A percentile compares a stretch with the other conserved stretches of the same genome.
These are phyloP conservation scores for Salix koriyanagi DNA, from an alignment of 345 rosid genomes.

Conservation along the genomic window DNA sequence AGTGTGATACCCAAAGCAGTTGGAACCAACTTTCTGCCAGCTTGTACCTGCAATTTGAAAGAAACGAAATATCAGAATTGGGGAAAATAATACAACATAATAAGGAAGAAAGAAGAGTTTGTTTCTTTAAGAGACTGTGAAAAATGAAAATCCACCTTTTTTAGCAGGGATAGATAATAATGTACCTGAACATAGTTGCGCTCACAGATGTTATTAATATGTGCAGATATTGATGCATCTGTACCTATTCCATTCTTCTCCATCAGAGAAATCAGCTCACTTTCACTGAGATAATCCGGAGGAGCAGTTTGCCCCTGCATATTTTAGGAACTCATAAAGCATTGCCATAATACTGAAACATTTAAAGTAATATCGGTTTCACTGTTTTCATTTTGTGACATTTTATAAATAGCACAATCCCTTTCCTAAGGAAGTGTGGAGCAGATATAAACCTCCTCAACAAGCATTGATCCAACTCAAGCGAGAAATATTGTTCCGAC, in stretches of 20 bases:
- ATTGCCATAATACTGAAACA: background rate
- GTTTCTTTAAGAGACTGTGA: background rate
- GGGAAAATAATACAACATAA: background rate
- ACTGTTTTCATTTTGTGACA: background rate
- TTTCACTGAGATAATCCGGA: slow-evolving; percentile 87
- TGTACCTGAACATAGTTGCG: slow-evolving; percentile 90
- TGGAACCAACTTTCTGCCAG: slow-evolving; percentile 85
- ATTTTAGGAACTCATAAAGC: slow-evolving; percentile 18
- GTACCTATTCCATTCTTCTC: slow-evolving; percentile 96
- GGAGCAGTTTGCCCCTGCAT: slow-evolving; percentile 71
- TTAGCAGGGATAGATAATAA: background rate
- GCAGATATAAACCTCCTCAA: background rate
- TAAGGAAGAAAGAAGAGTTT: background rate
- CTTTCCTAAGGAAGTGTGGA: background rate
- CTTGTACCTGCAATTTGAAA: slow-evolving; percentile 60
- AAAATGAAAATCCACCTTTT: background rate
- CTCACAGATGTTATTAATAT: slow-evolving; percentile 93
- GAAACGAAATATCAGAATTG: slow-evolving; percentile 7
- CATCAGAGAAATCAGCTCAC: slow-evolving; percentile 93
- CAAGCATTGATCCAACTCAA: background rate
- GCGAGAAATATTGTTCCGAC: too few relatives aligned
- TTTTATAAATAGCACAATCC: background rate
- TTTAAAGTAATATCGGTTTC: background rate
- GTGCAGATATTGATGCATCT: slow-evolving; percentile 92
- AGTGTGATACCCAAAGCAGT: slow-evolving; percentile 84